Conservation (phyloP, 306 rosid species). For the Notholithocarpus densiflorus region DNA sequence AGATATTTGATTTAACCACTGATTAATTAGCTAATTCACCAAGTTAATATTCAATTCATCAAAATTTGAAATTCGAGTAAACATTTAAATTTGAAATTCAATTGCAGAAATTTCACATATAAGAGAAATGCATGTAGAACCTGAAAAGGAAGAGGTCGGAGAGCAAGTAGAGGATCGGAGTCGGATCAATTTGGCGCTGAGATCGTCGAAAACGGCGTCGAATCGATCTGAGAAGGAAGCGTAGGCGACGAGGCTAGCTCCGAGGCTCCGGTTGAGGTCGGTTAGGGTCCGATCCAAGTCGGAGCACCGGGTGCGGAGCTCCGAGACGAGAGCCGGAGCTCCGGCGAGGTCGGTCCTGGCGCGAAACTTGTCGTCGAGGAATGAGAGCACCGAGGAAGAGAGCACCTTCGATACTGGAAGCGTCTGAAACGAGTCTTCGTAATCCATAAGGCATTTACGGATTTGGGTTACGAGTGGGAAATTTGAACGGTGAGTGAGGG, state of each 20-base stretch:
- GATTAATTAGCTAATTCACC: too few relatives aligned
- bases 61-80: too few relatives aligned
- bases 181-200: slow-evolving; percentile 37
- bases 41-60: too few relatives aligned
- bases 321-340: slow-evolving; percentile 47
- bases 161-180: slow-evolving; percentile 48
- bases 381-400: slow-evolving; percentile 53
- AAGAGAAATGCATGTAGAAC: slow-evolving; percentile 15
- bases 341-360: slow-evolving; percentile 30
- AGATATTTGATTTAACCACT: too few relatives aligned
- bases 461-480: slow-evolving; percentile 5
- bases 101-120: neutral
- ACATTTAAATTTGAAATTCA: neutral
- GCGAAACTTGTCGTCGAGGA: slow-evolving; percentile 50
- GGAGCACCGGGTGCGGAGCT: slow-evolving; percentile 58
- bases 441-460: slow-evolving; percentile 33
- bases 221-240: slow-evolving; percentile 57
- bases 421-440: slow-evolving; percentile 22
- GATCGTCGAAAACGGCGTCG: slow-evolving; percentile 39
- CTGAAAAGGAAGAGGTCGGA: slow-evolving; percentile 27
- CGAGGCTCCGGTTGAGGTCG: slow-evolving; percentile 59
- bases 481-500: slow-evolving; percentile 9
- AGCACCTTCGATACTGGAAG: slow-evolving; percentile 53
- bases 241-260: slow-evolving; percentile 49
- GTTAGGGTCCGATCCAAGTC: slow-evolving; percentile 57